These are phyloP conservation scores for Priceomyces melissophilus DNA, from an alignment of 805 yeast genomes.

Conservation along the genomic window DNA sequence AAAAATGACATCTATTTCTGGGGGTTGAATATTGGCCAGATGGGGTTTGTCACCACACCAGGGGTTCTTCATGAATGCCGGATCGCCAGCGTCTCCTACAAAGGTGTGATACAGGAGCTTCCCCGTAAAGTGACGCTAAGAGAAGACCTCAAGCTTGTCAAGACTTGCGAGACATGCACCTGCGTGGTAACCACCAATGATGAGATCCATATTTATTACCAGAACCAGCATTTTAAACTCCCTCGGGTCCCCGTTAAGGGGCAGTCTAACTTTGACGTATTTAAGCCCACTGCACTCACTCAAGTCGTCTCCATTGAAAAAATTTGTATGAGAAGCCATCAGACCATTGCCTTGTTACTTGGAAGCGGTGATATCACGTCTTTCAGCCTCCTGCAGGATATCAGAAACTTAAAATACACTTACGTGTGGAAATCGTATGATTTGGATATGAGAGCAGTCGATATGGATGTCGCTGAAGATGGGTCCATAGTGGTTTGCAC, in stretches of 20 bases:
- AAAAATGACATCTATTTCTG: conserved; percentile 52
- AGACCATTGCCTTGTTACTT: conserved; percentile 46
- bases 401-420: conserved; percentile 43
- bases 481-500: conserved; percentile 72
- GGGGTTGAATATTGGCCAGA: conserved; percentile 83
- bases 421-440: conserved; percentile 64
- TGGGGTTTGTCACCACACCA: conserved; percentile 47
- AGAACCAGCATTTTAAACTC: conserved; percentile 52
- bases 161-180: conserved; percentile 68
- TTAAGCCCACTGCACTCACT: conserved; percentile 52
- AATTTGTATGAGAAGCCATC: conserved; percentile 33
- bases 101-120: conserved; percentile 35
- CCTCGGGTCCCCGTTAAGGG: conserved; percentile 37
- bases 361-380: conserved; percentile 59
- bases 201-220: conserved; percentile 60
- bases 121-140: conserved; percentile 43
- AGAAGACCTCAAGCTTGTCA: conserved; percentile 52
- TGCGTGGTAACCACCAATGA: conserved; percentile 55
- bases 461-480: conserved; percentile 63
- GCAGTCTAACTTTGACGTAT: conserved; percentile 44
- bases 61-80: conserved; percentile 19
- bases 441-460: conserved; percentile 54
- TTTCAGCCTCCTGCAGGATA: conserved; percentile 22
- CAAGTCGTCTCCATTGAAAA: conserved; percentile 33
- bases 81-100: conserved; percentile 23